A percentile compares a stretch with the other conserved stretches of the same genome.
These are phyloP conservation scores for Coniochaeta prunicola DNA, from an alignment of 2,329 filamentous ascomycete species.

Conservation along the genomic window DNA sequence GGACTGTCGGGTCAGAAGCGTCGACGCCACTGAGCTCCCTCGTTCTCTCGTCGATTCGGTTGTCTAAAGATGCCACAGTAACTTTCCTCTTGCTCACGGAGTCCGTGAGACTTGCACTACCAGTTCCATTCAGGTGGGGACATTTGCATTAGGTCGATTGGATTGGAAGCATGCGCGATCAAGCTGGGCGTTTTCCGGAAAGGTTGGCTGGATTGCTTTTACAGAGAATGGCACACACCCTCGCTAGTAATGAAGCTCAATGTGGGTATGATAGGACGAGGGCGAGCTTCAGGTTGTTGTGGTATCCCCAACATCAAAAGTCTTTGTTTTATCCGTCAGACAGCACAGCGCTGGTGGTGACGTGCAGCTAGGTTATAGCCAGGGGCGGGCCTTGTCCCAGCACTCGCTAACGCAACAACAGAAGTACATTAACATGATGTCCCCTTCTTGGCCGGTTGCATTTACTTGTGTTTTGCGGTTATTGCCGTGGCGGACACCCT, in stretches of 20 bases:
- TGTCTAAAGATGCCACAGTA: conserved; percentile 12
- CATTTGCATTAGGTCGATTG: conserved; percentile 13
- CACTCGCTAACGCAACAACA: not conserved
- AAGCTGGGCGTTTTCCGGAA: conserved; percentile 13
- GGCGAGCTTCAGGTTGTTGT: not conserved
- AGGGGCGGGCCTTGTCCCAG: not conserved
- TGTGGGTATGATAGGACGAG: not conserved
- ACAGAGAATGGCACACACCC: conserved; percentile 6
- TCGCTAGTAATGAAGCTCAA: not conserved
- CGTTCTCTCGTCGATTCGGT: conserved; percentile 2
- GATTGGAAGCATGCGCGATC: conserved; percentile 9
- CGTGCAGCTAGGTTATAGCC: not conserved
- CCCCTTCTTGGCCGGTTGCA: not conserved
- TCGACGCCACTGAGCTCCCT: not conserved
- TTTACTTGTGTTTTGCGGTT: not conserved
- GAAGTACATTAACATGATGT: not conserved
- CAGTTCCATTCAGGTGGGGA: conserved; percentile 17
- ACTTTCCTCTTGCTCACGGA: conserved; percentile 9
- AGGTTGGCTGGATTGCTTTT: conserved; percentile 6
- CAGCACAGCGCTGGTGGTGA: not conserved
- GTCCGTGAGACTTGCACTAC: conserved; percentile 12
- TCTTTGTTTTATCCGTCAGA: not conserved
- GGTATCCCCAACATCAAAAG: not conserved
- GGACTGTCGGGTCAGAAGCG: not conserved
- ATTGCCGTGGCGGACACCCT: not conserved